A percentile compares a stretch with the other conserved stretches of the same genome.
Conservation (phyloP, 441 rosid genomes). For the Breynia disticha region DNA sequence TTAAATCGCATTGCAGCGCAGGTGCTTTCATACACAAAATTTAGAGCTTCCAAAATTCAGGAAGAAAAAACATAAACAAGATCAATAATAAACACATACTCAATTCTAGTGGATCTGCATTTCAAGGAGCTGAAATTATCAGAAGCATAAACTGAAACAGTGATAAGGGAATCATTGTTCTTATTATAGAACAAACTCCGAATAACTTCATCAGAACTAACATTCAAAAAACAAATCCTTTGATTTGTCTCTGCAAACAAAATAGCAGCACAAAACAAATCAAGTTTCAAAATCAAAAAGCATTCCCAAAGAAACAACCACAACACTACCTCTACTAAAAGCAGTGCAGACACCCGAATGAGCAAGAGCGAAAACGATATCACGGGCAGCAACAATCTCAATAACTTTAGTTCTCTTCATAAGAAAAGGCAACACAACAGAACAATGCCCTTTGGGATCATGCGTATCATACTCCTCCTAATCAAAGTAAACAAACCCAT, state of each 20-base stretch:
- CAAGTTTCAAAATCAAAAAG: no score
- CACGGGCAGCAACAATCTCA: conserved; percentile 91
- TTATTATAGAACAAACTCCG: conserved; percentile 74
- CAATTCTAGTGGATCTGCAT: conserved; percentile 80
- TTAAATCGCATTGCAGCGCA: not conserved
- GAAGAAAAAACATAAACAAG: conserved; percentile 2
- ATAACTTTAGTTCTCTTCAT: conserved; percentile 88
- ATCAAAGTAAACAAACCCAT: not conserved
- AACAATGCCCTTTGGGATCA: conserved; percentile 79
- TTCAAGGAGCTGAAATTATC: conserved; percentile 80
- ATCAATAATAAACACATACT: conserved; percentile 27
- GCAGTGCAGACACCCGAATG: conserved; percentile 97
- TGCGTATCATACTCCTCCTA: conserved; percentile 95
- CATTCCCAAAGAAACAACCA: not conserved
- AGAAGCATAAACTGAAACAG: conserved; percentile 80
- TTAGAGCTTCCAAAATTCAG: no score
- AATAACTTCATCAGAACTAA: conserved; percentile 74
- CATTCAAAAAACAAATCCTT: conserved; percentile 70
- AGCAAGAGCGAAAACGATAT: conserved; percentile 91
- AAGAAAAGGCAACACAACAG: conserved; percentile 66
- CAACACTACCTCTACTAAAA: conserved; percentile 63
- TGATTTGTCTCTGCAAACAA: conserved; percentile 50
- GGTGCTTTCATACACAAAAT: not conserved
- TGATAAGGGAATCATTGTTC: conserved; percentile 84
- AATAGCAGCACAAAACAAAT: not conserved